Evolutionary conservation across 2,329 filamentous ascomycete species (phyloP).

Genomic region (Ascochyta viciae-villosae): DNA sequence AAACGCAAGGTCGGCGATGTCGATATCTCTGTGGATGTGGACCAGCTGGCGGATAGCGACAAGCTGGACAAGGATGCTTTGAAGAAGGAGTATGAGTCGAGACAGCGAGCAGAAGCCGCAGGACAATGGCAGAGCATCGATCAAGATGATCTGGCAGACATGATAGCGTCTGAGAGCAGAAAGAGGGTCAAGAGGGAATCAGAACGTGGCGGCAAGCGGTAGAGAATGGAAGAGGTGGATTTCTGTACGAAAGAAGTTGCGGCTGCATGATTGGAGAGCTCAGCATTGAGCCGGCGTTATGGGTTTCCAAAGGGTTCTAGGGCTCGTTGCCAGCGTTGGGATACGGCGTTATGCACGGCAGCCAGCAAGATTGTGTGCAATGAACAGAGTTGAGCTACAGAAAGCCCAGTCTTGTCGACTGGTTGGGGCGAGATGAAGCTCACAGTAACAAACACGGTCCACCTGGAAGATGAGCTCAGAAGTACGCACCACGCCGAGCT

Average conservation of each 20-base stretch:
- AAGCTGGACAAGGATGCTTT: conserved; percentile 86
- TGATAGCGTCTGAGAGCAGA: conserved; percentile 92
- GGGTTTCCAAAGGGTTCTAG: conserved; percentile 23
- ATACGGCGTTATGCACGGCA: conserved; percentile 33
- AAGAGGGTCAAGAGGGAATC: conserved; percentile 90
- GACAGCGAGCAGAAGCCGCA: conserved; percentile 67
- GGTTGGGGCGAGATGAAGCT: conserved; percentile 16
- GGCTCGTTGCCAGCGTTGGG: conserved; percentile 32
- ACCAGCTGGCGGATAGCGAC: conserved; percentile 76
- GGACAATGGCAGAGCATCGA: conserved; percentile 74
- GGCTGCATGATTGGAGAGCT: conserved; percentile 25
- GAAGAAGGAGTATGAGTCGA: conserved; percentile 77
- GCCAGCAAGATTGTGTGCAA: conserved; percentile 22
- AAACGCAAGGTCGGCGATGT: conserved; percentile 94
- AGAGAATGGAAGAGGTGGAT: conserved; percentile 17
- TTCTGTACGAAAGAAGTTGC: conserved; percentile 33
- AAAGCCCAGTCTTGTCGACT: conserved; percentile 4
- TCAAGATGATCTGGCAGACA: conserved; percentile 90
- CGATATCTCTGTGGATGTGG: conserved; percentile 88
- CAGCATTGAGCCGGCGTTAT: conserved; percentile 30
- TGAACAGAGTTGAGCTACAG: conserved; percentile 40
- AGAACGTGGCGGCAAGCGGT: conserved; percentile 71
- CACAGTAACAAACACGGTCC: conserved; percentile 6
- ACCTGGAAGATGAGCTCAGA: not conserved
- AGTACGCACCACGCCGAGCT: not conserved